A percentile compares a stretch with the other conserved stretches of the same genome.
These are phyloP conservation scores for Begonia masoniana DNA, from an alignment of 306 rosid genomes.

Conservation along the genomic window DNA sequence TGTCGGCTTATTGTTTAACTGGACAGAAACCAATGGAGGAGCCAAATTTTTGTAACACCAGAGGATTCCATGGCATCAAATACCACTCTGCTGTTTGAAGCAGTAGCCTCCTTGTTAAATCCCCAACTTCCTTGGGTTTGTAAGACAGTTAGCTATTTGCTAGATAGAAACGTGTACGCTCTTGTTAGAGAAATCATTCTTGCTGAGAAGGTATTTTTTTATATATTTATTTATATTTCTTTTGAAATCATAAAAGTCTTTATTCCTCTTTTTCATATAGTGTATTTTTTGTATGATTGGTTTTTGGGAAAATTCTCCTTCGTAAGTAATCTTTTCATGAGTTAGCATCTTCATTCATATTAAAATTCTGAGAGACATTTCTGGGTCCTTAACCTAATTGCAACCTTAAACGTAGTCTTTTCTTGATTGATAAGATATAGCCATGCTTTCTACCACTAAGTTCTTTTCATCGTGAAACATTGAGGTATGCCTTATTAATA, in stretches of 20 bases:
- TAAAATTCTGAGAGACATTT: too few species aligned
- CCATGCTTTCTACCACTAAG: too few species aligned
- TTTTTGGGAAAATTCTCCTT: too few species aligned
- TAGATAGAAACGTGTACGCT: slow-evolving; percentile 50
- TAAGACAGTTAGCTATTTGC: slow-evolving; percentile 48
- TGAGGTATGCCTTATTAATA: too few species aligned
- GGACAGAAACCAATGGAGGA: slow-evolving; percentile 53
- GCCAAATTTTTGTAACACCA: slow-evolving; percentile 47
- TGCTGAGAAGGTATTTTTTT: slow-evolving; percentile 50
- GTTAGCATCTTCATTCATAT: too few species aligned
- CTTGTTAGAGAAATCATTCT: slow-evolving; percentile 65
- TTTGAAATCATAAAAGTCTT: neutral
- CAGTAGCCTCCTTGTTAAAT: slow-evolving; percentile 50
- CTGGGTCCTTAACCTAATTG: too few species aligned
- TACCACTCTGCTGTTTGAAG: slow-evolving; percentile 51
- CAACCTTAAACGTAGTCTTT: too few species aligned
- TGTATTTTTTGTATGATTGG: neutral
- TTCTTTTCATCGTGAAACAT: too few species aligned
- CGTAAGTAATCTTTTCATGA: too few species aligned
- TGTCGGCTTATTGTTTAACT: slow-evolving; percentile 25
- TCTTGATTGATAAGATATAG: too few species aligned
- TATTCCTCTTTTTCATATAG: neutral
- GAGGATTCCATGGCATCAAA: slow-evolving; percentile 28
- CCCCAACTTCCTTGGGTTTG: slow-evolving; percentile 85
- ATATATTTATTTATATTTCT: neutral